A percentile compares a stretch with the other conserved stretches of the same genome.
phyloP scores from a whole-genome alignment of 768 basidiomycete genomes.

The Podaxis mareebaensis region DNA sequence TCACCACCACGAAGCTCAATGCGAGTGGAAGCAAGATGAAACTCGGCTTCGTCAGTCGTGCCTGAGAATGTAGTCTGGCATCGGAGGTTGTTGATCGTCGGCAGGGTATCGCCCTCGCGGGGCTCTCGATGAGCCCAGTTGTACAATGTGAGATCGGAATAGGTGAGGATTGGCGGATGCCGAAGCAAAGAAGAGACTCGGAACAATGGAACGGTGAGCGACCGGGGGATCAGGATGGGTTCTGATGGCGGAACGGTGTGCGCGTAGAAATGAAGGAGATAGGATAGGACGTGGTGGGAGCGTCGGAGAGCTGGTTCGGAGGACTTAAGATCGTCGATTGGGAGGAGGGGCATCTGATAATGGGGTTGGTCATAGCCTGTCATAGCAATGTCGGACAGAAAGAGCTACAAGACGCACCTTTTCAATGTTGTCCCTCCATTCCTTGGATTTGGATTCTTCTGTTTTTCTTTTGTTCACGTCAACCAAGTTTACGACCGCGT shows the following conservation, averaged over 20 bases:
- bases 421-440: slow-evolving; percentile 54
- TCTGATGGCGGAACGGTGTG: slow-evolving; percentile 56
- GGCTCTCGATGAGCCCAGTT: slow-evolving; percentile 59
- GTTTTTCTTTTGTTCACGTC: slow-evolving; percentile 29
- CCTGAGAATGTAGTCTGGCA: slow-evolving; percentile 74
- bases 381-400: background rate
- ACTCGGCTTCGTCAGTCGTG: slow-evolving; percentile 81
- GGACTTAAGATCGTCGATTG: slow-evolving; percentile 38
- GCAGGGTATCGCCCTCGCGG: slow-evolving; percentile 32
- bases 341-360: slow-evolving; percentile 53
- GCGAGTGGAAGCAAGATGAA: slow-evolving; percentile 84
- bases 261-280: slow-evolving; percentile 76
- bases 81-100: slow-evolving; percentile 61
- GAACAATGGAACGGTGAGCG: slow-evolving; percentile 76
- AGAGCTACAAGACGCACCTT: slow-evolving; percentile 34
- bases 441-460: slow-evolving; percentile 34
- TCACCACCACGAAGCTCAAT: slow-evolving; percentile 88
- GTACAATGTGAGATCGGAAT: slow-evolving; percentile 89
- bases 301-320: slow-evolving; percentile 66
- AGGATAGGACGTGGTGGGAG: slow-evolving; percentile 74
- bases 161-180: slow-evolving; percentile 86
- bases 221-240: slow-evolving; percentile 64
- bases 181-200: slow-evolving; percentile 67
- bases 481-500: slow-evolving; percentile 41
- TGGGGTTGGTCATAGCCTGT: background rate